Base-by-base conservation (phyloP, 2,329 filamentous ascomycete genomes). In the Colletotrichum coccodes region DNA sequence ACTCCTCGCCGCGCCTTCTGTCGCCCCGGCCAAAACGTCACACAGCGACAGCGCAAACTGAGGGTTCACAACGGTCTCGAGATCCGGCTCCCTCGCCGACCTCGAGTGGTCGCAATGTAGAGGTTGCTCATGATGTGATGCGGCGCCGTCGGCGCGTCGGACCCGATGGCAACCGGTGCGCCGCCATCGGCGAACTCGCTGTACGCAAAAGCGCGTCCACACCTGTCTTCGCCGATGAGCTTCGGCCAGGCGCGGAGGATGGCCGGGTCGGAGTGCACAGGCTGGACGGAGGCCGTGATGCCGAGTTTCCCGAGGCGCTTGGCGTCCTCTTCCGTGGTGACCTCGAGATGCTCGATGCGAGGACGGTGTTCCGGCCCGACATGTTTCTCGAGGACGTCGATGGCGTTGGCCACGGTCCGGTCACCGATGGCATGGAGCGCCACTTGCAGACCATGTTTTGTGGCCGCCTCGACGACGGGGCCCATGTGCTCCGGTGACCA, bases 341-440 rank as follows among this genome's bases (percentile, higher is more conserved):
- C 81, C 75, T 92, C 90, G 5, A 92, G 80, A 74, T 92, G 90
- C 77, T 92, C 90, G 71, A 92, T 89, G 18, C 90, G 84, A 58
- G 90, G 90, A 2, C 90, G 83, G 9, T 84, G 82, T 1, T 80
- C 81, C 0, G 83, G 81, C 70, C 78, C 79, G 0, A 79, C 81
- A 54, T 78, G 79, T 69, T 73, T 77, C 30, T 79, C 85, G n/a
- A 92, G 80, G 0, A 83, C 83, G 72, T 91, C 85, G 64, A 91
- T 83, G 14, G 88, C 89, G 70, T 85, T 85, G 49, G 79, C 80
- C 23, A 91, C 81, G 1, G 90, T 88, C 30, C 80, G 79, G 74
- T 92, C 89, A 49, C 90, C 90, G 67, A 92, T 92, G 53, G 90
- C 90, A 73, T 92, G 90, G 11, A 92, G 80, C 0, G 90, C 90